Base-by-base conservation (phyloP, 495 filamentous ascomycete genomes). In the Rusavskia elegans region DNA sequence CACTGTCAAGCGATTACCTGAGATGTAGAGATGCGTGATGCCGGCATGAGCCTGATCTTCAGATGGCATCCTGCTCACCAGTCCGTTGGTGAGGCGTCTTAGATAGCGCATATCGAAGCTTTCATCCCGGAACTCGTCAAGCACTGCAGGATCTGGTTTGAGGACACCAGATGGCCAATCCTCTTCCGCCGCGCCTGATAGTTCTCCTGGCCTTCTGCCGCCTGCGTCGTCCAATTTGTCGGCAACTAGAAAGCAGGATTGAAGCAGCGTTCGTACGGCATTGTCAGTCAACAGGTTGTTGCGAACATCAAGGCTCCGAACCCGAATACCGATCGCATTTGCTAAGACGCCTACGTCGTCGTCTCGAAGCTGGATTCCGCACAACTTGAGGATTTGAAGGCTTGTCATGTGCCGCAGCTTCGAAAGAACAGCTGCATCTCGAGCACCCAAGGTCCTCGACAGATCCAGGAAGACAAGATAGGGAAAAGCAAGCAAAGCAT, bases 21-120 rank as follows among this genome's bases (percentile, higher is more conserved):
- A 66, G 20, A 81, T 71, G 57, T 76, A 77, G 7, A 82, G 66
- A 62, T 82, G 78, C 0, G 77, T 81, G 30, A 82, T 72, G 3
- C 78, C 78, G 5, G 61, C 60, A 55, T 69, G 60, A n/a, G 71
- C 62, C 7, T 76, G 55, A 52, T 75, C 70, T 45, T 80, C 76
- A 32, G 79, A 68, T 55, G 75, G 72, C 35, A 74, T 67, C 37
- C 74, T 67, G 19, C 66, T 70, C 25, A 74, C 65, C 29, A 72
- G 63, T 6, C 71, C 70, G n/a, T 62, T 65, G 0, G 74, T 75
- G 13, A 82, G 64, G 9, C 70, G 59, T 46, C 66, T 71, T 9
- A 71, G 56, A 39, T 77, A 67, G 20, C 69, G 68, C 41, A 71
- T 63, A 55, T 80, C 76, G 44, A 81, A 61, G 32, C 65, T 58